Percentiles rank a stretch among this genome's conserved stretches.
phyloP scores from a whole-genome alignment of 2,329 filamentous ascomycete species.

The Tricladium varicosporioides region DNA sequence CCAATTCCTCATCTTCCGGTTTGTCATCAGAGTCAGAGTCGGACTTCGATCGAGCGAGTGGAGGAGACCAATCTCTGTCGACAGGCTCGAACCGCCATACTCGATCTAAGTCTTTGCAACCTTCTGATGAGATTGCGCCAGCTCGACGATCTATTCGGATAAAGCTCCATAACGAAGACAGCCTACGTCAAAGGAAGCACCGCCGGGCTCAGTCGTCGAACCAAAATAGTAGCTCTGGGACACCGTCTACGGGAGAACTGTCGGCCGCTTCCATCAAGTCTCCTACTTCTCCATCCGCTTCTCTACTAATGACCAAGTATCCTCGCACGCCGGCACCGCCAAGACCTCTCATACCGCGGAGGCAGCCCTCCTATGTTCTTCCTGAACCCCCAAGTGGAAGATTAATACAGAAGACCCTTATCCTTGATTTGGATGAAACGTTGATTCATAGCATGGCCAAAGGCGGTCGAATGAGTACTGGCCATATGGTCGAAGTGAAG shows the following conservation, averaged over 20 bases:
- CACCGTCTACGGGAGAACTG: slow-evolving; percentile 41
- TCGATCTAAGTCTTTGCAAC: slow-evolving; percentile 60
- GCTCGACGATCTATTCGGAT: slow-evolving; percentile 83
- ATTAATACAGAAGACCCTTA: slow-evolving; percentile 82
- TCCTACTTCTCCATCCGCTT: slow-evolving; percentile 76
- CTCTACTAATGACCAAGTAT: slow-evolving; percentile 75
- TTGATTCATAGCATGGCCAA: slow-evolving; percentile 98
- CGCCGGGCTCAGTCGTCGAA: slow-evolving; percentile 54
- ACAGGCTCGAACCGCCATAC: slow-evolving; percentile 45
- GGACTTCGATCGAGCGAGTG: slow-evolving; percentile 53
- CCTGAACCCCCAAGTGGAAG: slow-evolving; percentile 47
- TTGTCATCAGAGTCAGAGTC: slow-evolving; percentile 61
- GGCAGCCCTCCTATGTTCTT: slow-evolving; percentile 81
- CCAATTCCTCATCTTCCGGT: slow-evolving; percentile 55
- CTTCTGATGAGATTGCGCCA: slow-evolving; percentile 63
- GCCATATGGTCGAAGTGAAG: slow-evolving; percentile 98
- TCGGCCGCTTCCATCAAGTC: slow-evolving; percentile 85
- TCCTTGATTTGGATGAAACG: slow-evolving; percentile 94
- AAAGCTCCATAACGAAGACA: slow-evolving; percentile 81
- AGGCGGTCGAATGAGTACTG: slow-evolving; percentile 90
- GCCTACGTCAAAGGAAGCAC: slow-evolving; percentile 69
- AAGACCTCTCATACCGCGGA: slow-evolving; percentile 81
- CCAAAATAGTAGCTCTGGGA: slow-evolving; percentile 39
- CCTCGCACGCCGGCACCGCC: slow-evolving; percentile 87
- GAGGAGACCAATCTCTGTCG: slow-evolving; percentile 19